phyloP scores from a whole-genome alignment of 768 basidiomycete species.

The Lanmaoa rubissima region DNA sequence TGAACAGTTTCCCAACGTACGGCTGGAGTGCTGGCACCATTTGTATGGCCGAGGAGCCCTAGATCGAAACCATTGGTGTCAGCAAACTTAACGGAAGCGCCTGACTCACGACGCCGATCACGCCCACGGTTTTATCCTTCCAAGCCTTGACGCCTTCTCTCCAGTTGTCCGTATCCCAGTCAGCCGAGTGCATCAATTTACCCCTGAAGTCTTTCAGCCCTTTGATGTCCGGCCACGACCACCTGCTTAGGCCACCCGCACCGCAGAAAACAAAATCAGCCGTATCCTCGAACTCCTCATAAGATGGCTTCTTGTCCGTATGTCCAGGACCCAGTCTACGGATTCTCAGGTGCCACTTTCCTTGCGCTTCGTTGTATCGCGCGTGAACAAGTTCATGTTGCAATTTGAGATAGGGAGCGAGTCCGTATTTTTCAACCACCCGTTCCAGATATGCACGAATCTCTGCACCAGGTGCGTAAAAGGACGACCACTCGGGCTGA shows the following conservation, averaged over 20 bases:
- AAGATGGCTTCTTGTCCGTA: conserved; percentile 19
- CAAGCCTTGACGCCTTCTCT: conserved; percentile 47
- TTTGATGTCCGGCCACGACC: conserved; percentile 66
- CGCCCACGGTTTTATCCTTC: conserved; percentile 52
- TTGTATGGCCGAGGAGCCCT: conserved; percentile 66
- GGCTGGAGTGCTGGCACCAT: conserved; percentile 58
- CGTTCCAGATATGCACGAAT: conserved; percentile 53
- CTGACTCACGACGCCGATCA: conserved; percentile 55
- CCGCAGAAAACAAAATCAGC: conserved; percentile 58
- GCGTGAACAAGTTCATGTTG: conserved; percentile 53
- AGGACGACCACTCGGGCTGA: conserved; percentile 58
- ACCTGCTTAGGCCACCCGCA: conserved; percentile 52
- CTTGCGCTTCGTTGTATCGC: conserved; percentile 45
- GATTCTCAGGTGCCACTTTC: conserved; percentile 57
- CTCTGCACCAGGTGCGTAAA: conserved; percentile 59
- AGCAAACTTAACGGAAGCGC: not conserved
- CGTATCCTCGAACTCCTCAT: conserved; percentile 49
- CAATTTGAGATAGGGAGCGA: conserved; percentile 52
- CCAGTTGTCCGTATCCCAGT: conserved; percentile 52
- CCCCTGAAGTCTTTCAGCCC: conserved; percentile 59
- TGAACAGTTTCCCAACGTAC: conserved; percentile 45
- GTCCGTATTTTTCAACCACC: conserved; percentile 55
- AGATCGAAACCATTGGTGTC: not conserved
- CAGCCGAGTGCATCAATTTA: conserved; percentile 58
- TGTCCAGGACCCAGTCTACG: conserved; percentile 28